Percentiles rank a stretch among this genome's conserved stretches.
phyloP scores from a whole-genome alignment of 192 early-diverging fungal genomes.

The Coemansia sp. region DNA sequence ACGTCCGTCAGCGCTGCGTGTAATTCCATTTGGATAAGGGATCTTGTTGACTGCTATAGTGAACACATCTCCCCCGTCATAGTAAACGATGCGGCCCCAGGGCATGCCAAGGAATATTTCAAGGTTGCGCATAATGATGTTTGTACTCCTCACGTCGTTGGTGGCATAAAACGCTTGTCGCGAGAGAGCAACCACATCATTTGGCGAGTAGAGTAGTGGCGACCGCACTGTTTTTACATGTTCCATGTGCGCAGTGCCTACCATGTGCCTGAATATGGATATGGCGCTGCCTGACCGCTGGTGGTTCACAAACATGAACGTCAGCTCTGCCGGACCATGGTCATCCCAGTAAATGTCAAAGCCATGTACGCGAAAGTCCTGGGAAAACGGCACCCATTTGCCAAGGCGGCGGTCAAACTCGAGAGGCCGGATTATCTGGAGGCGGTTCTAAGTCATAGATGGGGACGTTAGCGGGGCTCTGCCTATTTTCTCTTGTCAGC shows the following conservation, averaged over 20 bases:
- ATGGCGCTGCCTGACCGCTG: constrained; percentile 49
- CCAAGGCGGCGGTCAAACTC: constrained; percentile 17
- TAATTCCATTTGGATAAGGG: constrained; percentile 42
- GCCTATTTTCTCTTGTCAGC: too few species aligned
- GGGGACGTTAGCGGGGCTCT: too few species aligned
- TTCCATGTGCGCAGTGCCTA: constrained; percentile 36
- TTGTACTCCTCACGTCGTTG: constrained; percentile 44
- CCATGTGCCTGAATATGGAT: constrained; percentile 51
- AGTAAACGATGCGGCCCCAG: constrained; percentile 40
- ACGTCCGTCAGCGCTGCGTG: constrained; percentile 19
- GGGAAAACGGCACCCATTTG: constrained; percentile 28
- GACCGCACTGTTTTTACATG: constrained; percentile 52
- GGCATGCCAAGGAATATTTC: constrained; percentile 49
- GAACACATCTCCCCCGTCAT: constrained; percentile 13
- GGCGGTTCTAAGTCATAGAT: constrained; percentile 53
- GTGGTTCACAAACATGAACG: constrained; percentile 57
- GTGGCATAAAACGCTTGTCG: constrained; percentile 54
- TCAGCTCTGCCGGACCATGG: constrained; percentile 38
- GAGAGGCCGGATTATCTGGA: constrained; percentile 31
- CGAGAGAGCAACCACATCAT: constrained; percentile 54
- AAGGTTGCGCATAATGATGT: constrained; percentile 19
- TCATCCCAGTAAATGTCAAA: constrained; percentile 49
- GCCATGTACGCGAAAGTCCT: constrained; percentile 50
- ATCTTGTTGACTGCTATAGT: constrained; percentile 17
- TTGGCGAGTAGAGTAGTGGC: constrained; percentile 50